A percentile compares a stretch with the other conserved stretches of the same genome.
phyloP scores from a whole-genome alignment of 345 rosid genomes.

The Arabidopsis suecica region DNA sequence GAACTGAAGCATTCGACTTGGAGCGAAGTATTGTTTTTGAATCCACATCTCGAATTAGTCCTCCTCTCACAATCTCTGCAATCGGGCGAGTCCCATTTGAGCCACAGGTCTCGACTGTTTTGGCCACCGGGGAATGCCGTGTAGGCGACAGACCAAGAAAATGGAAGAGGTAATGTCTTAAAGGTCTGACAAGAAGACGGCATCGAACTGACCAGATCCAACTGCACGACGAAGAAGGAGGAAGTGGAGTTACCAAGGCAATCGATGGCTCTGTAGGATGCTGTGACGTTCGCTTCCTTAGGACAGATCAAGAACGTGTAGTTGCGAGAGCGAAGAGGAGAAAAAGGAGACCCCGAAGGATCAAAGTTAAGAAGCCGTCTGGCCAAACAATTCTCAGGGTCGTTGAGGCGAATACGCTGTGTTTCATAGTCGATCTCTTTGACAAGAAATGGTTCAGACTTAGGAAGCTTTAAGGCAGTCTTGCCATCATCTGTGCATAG shows the following conservation, averaged over 20 bases:
- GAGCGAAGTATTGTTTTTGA: slow-evolving; percentile 39
- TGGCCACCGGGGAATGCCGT: slow-evolving; percentile 47
- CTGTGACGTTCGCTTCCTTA: slow-evolving; percentile 9
- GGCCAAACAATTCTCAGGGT: slow-evolving; percentile 63
- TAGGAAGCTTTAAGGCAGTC: slow-evolving; percentile 57
- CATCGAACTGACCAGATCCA: slow-evolving; percentile 29
- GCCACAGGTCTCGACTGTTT: slow-evolving; percentile 43
- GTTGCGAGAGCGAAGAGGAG: slow-evolving; percentile 40
- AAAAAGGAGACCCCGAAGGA: slow-evolving; percentile 67
- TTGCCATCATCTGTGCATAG: slow-evolving; percentile 44
- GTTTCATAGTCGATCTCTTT: slow-evolving; percentile 52
- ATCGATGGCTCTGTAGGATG: slow-evolving; percentile 44
- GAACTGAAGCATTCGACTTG: slow-evolving; percentile 55
- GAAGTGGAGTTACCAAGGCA: slow-evolving; percentile 70
- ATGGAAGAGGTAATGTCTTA: slow-evolving; percentile 45
- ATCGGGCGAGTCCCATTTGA: slow-evolving; percentile 64
- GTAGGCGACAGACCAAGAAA: slow-evolving; percentile 37
- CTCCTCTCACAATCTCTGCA: slow-evolving; percentile 65
- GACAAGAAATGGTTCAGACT: slow-evolving; percentile 55
- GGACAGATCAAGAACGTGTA: slow-evolving; percentile 74
- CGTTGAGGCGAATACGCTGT: slow-evolving; percentile 60
- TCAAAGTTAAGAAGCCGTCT: slow-evolving; percentile 56
- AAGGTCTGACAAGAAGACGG: slow-evolving; percentile 48
- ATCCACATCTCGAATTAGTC: slow-evolving; percentile 58
- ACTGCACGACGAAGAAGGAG: slow-evolving; percentile 55